phyloP scores from a whole-genome alignment of 139 green algal genomes.

The Volvox africanus region DNA sequence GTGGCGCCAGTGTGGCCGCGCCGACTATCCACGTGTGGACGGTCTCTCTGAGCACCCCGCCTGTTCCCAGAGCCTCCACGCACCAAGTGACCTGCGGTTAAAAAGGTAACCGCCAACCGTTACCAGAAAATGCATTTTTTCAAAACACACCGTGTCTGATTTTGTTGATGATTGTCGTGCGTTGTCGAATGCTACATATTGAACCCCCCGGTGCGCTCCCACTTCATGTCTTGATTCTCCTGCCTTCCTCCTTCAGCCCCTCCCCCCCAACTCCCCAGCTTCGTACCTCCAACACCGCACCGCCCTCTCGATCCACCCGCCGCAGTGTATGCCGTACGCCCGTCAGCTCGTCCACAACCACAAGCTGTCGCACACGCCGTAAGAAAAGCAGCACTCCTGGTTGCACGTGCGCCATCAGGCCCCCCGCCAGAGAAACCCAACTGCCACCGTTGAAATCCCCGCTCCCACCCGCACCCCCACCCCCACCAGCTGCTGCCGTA shows the following conservation, averaged over 20 bases:
- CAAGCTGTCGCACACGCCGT: conserved; percentile 30
- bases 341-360: conserved; percentile 17
- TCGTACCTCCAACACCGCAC: conserved; percentile 22
- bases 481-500: neutral
- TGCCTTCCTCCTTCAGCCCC: too few species aligned
- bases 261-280: too few species aligned
- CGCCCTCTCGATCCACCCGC: conserved; percentile 10
- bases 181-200: too few species aligned
- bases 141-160: too few species aligned
- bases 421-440: conserved; percentile 11
- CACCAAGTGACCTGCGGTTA: conserved; percentile 18
- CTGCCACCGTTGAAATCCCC: neutral
- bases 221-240: too few species aligned
- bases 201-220: too few species aligned
- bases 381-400: conserved; percentile 52
- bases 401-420: conserved; percentile 21
- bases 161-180: too few species aligned
- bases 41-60: neutral
- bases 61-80: conserved; percentile 4
- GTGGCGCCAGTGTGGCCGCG: conserved; percentile 1
- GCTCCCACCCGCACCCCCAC: neutral
- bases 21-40: conserved; percentile 29
- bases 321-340: conserved; percentile 12
- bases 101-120: too few species aligned
- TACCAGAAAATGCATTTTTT: too few species aligned